Percentiles rank a stretch among this genome's conserved stretches.
phyloP scores from a whole-genome alignment of 2,329 filamentous ascomycete genomes.

The Microdochium paspali region DNA sequence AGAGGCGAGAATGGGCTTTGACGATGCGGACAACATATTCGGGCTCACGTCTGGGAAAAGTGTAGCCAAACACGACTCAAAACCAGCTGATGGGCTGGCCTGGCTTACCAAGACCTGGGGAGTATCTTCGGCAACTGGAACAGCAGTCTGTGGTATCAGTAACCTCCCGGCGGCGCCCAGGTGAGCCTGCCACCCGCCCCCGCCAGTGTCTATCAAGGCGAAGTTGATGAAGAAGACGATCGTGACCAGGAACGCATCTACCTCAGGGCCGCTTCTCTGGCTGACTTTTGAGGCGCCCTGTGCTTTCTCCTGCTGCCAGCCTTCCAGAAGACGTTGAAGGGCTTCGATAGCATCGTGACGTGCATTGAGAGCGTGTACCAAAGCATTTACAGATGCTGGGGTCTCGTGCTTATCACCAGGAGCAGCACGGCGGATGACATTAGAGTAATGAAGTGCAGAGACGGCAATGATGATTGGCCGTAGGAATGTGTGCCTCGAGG shows the following conservation, averaged over 20 bases:
- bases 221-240: conserved; percentile 43
- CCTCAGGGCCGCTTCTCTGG: conserved; percentile 27
- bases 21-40: conserved; percentile 1
- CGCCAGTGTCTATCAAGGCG: conserved; percentile 37
- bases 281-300: conserved; percentile 2
- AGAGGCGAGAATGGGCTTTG: neutral
- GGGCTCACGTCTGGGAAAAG: neutral
- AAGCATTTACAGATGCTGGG: conserved; percentile 19
- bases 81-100: neutral
- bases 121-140: neutral
- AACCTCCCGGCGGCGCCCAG: conserved; percentile 33
- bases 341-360: conserved; percentile 36
- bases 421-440: conserved; percentile 26
- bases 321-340: conserved; percentile 26
- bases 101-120: neutral
- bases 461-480: conserved; percentile 38
- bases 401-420: conserved; percentile 8
- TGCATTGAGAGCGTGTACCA: conserved; percentile 36
- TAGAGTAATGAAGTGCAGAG: conserved; percentile 39
- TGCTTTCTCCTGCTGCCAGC: conserved; percentile 6
- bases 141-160: conserved; percentile 8
- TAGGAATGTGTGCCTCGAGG: conserved; percentile 32
- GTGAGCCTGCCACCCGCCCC: conserved; percentile 34
- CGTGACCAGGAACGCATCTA: conserved; percentile 35
- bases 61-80: neutral